A percentile compares a stretch with the other conserved stretches of the same genome.
phyloP scores from a whole-genome alignment of 1,284 basidiomycete species.

The Chalciporus sp. region DNA sequence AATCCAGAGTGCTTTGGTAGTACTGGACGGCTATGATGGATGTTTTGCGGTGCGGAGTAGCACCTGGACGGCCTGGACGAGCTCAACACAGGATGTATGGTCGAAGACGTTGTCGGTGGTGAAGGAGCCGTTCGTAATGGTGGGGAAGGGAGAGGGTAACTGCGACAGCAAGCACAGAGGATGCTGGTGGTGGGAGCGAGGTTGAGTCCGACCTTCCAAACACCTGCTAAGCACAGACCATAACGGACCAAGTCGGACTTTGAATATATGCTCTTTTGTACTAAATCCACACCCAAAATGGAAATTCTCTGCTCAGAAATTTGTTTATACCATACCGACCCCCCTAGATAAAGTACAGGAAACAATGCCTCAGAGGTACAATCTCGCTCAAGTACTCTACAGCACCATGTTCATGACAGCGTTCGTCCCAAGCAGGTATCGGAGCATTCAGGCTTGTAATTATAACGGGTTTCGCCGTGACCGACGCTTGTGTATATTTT shows the following conservation, averaged over 20 bases:
- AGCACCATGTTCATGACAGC: not conserved
- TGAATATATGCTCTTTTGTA: slow-evolving; percentile 23
- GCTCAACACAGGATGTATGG: slow-evolving; percentile 19
- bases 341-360: not conserved
- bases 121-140: slow-evolving; percentile 26
- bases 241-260: slow-evolving; percentile 38
- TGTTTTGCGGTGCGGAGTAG: slow-evolving; percentile 30
- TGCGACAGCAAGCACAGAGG: slow-evolving; percentile 33
- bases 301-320: slow-evolving; percentile 18
- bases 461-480: slow-evolving; percentile 1
- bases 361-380: too few relatives aligned
- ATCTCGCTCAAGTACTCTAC: not conserved
- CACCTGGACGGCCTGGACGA: slow-evolving; percentile 21
- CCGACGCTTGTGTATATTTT: not conserved
- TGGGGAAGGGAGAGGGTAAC: slow-evolving; percentile 18
- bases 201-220: slow-evolving; percentile 43
- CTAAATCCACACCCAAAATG: slow-evolving; percentile 13
- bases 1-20: slow-evolving; percentile 33
- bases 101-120: slow-evolving; percentile 9
- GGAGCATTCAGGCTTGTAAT: not conserved
- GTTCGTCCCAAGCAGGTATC: not conserved
- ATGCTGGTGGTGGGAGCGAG: slow-evolving; percentile 44
- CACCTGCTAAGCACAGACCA: slow-evolving; percentile 41
- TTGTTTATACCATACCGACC: not conserved
- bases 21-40: slow-evolving; percentile 28